phyloP scores from a whole-genome alignment of 345 rosid genomes.

The Lepidium didymum region DNA sequence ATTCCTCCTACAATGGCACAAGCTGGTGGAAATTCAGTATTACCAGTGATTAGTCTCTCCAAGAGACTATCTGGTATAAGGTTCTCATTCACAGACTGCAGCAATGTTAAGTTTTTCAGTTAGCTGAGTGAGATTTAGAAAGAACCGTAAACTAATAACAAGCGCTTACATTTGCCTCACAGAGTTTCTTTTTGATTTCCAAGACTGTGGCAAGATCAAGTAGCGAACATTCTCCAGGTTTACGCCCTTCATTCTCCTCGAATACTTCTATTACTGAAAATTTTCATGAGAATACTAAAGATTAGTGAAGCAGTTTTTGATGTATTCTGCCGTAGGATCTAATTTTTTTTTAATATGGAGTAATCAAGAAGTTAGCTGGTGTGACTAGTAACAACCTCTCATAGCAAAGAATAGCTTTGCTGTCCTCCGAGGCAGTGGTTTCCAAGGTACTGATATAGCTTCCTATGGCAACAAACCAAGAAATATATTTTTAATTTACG shows the following conservation, averaged over 20 bases:
- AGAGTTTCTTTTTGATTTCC: constrained; percentile 58
- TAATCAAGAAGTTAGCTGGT: not conserved
- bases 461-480: constrained; percentile 41
- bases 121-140: not conserved
- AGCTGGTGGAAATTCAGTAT: constrained; percentile 69
- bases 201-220: constrained; percentile 57
- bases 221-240: constrained; percentile 44
- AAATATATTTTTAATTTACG: not conserved
- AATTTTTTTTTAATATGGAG: not conserved
- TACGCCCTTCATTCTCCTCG: constrained; percentile 58
- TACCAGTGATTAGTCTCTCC: constrained; percentile 54
- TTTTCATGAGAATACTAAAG: not conserved
- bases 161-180: constrained; percentile 54
- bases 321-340: not conserved
- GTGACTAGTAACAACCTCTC: constrained; percentile 49
- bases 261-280: constrained; percentile 67
- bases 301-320: not conserved
- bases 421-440: constrained; percentile 52
- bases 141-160: not conserved
- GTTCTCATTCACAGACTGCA: constrained; percentile 58
- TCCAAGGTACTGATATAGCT: constrained; percentile 81
- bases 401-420: constrained; percentile 79
- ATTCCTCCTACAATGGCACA: constrained; percentile 93
- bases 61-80: constrained; percentile 55
- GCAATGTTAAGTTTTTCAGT: not conserved